Evolutionary conservation across 1,139 yeast species (phyloP), one percentile per base, ranked within the genome.

Genomic region (Trichomonascaceae sp.): DNA sequence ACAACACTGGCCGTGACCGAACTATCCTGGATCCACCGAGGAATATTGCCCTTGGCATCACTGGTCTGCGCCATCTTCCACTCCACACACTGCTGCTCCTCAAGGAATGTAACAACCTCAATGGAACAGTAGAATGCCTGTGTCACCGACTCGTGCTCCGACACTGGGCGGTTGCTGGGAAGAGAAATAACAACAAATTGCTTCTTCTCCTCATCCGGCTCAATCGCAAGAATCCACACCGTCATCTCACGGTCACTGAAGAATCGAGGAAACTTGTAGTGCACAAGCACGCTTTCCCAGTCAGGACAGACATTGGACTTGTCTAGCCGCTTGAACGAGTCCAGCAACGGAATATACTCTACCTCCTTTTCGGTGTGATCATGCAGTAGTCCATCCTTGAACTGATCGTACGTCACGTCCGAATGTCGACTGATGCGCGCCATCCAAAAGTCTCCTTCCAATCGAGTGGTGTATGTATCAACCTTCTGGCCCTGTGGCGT

Each of bases 41-140:
- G 89, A 3, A 78, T 64, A 37, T 52, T 58, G 0, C 92, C 92
- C 17, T 77, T 73, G 1, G 85, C 76, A 37, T 69, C 74, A 36
- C 81, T 71, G 2, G 71, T 60, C 11, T 74, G 70, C 13, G 73
- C 69, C 82, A 77, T 74, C 5, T 58, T 48, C 92, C 92, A 78
- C 28, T 61, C 60, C 14, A 74, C 60, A 11, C 54, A 45, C 28
- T 60, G 56, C 13, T 60, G 56, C 8, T 53, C 62, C 29, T 66
- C 59, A 39, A 54, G 59, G 27, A 55, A 52, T 1, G 51, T 47
- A 15, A 77, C 57, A 28, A 64, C 57, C 47, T 78, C 92, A 18
- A 78, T 64, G 4, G 84, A 70, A 17, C 74, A 61, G 52, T 77
- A 78, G 16, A 37, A 32, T 8, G 56, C 65, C 25, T 45, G 47